These are phyloP conservation scores for Colletotrichum zoysiae DNA, from an alignment of 2,329 filamentous ascomycete genomes.

Conservation along the genomic window DNA sequence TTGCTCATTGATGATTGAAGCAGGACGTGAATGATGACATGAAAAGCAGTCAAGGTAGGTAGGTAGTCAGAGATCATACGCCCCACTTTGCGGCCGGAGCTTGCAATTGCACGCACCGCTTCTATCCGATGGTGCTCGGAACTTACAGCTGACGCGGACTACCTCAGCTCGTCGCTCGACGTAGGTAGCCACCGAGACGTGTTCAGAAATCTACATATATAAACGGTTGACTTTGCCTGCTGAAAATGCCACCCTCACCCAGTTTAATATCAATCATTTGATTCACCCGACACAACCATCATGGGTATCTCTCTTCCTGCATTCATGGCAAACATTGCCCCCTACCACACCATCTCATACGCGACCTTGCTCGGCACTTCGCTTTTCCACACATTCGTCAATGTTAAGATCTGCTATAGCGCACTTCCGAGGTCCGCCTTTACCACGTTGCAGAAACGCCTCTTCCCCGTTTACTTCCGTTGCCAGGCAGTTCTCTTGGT, in stretches of 20 bases:
- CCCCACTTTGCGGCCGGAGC: neutral
- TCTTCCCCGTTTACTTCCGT: constrained; percentile 58
- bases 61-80: too few species aligned
- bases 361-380: constrained; percentile 55
- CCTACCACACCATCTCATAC: constrained; percentile 55
- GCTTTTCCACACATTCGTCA: constrained; percentile 56
- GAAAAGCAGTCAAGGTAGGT: neutral
- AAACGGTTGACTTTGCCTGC: neutral
- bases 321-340: constrained; percentile 43
- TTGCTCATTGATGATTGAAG: constrained; percentile 15
- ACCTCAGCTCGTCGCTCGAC: neutral
- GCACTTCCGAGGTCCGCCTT: constrained; percentile 53
- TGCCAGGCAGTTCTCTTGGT: constrained; percentile 52
- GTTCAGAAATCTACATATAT: neutral
- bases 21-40: neutral
- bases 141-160: constrained; percentile 7
- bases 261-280: too few species aligned
- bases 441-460: constrained; percentile 53
- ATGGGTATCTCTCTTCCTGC: neutral
- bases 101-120: neutral
- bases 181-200: neutral
- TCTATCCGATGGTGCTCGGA: constrained; percentile 27
- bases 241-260: neutral
- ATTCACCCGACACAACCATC: neutral
- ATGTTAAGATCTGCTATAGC: constrained; percentile 52